Base-by-base conservation (phyloP, 2,329 filamentous ascomycete genomes). In the Gaeumannomyces tritici region DNA sequence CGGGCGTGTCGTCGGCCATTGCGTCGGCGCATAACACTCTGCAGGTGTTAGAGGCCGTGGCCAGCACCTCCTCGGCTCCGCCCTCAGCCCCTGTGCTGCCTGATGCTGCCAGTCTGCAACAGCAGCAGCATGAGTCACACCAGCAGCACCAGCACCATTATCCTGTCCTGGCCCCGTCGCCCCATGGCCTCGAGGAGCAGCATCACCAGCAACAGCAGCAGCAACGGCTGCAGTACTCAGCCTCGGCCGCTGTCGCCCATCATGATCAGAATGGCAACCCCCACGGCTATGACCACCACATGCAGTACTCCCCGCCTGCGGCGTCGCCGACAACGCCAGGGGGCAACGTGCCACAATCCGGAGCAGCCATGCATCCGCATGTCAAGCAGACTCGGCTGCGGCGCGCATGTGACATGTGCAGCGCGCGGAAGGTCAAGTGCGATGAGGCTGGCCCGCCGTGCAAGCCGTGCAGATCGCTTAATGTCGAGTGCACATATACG, bases 401-500 rank as follows among this genome's bases (percentile, higher is more conserved):
- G 64, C 79, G 83, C 60, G 83, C 83, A 18, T 86, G 83, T 67
- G 83, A 86, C 66, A 82, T 86, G 77, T 86, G 83, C 70, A 85
- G 83, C 63, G 80, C 82, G 71, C 80, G 83, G 63, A 86, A 86
- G 65, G 83, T 86, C 57, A 86, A 86, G 73, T 85, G 83, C 70
- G 82, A 85, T 69, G 82, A 83, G 65, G 74, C 76, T 54, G 76
- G 79, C 27, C 77, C 82, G n/a, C 83, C 83, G 1, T 86, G 83
- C 67, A 78, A 78, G 29, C 81, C 83, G 4, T 86, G 83, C 66
- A 73, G 75, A 63, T 81, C 85, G 62, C 80, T 86, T 24, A 77
- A 79, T 28, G 82, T 85, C 60, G 79, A 83, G 61, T 86, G 83
- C 71, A 85, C 82, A 62, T 85, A 82, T 66, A 75, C 79, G 55